Conservation (phyloP, 2,329 filamentous ascomycete species). For the Ploettnerulaceae sp. region DNA sequence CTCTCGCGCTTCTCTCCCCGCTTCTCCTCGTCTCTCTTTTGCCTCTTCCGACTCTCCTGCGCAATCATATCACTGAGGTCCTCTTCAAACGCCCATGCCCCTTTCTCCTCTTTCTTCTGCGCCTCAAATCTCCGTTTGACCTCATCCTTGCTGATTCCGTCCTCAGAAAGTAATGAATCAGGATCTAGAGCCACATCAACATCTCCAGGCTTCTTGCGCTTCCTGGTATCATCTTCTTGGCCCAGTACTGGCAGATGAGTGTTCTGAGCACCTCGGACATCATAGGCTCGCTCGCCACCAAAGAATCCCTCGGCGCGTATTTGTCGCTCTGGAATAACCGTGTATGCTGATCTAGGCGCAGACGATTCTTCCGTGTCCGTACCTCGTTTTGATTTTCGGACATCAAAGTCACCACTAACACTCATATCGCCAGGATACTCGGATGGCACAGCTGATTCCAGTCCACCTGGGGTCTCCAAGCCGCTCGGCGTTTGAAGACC, state of each 20-base stretch:
- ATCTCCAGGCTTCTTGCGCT: slow-evolving; percentile 94
- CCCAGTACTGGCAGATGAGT: slow-evolving; percentile 68
- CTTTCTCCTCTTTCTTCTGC: slow-evolving; percentile 56
- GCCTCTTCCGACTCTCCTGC: slow-evolving; percentile 82
- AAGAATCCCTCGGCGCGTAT: slow-evolving; percentile 90
- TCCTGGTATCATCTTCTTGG: slow-evolving; percentile 68
- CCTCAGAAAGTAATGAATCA: slow-evolving; percentile 68
- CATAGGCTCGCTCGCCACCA: slow-evolving; percentile 89
- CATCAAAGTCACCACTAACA: slow-evolving; percentile 80
- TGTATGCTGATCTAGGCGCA: slow-evolving; percentile 75
- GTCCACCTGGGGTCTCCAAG: slow-evolving; percentile 74
- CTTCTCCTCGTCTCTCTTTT: slow-evolving; percentile 82
- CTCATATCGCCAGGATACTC: slow-evolving; percentile 73
- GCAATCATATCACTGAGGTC: slow-evolving; percentile 96
- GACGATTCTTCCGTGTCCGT: slow-evolving; percentile 81
- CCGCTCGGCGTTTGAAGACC: slow-evolving; percentile 72
- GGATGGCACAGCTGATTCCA: slow-evolving; percentile 74
- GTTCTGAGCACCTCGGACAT: slow-evolving; percentile 60
- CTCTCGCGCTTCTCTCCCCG: slow-evolving; percentile 51
- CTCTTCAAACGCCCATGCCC: slow-evolving; percentile 68
- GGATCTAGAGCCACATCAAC: slow-evolving; percentile 89
- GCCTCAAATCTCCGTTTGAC: slow-evolving; percentile 75
- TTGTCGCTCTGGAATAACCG: slow-evolving; percentile 83
- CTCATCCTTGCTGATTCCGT: slow-evolving; percentile 80
- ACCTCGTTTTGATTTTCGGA: slow-evolving; percentile 80